A percentile compares a stretch with the other conserved stretches of the same genome.
Evolutionary conservation across 768 basidiomycete species (phyloP).

Genomic region (Suillus brevipes): DNA sequence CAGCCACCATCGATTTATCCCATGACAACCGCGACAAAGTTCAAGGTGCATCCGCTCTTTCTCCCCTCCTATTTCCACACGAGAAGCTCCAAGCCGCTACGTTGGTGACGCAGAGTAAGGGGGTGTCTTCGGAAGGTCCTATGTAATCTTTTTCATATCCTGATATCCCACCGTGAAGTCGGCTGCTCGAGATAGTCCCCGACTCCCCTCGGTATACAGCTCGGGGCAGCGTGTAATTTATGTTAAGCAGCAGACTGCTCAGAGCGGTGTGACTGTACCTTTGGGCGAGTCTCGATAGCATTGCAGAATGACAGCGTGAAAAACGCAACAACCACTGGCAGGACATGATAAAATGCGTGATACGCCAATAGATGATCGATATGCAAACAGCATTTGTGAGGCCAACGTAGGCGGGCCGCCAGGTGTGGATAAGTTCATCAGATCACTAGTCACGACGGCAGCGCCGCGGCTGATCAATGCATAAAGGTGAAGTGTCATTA

Average conservation of each 20-base stretch:
- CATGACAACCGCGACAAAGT: neutral
- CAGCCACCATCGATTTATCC: neutral
- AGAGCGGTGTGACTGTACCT: neutral
- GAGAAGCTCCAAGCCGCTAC: conserved; percentile 79
- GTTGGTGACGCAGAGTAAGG: conserved; percentile 76
- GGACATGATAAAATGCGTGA: neutral
- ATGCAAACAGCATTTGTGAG: too few relatives aligned
- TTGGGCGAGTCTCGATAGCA: neutral
- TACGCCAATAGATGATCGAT: neutral
- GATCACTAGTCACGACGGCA: too few relatives aligned
- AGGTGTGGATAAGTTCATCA: too few relatives aligned
- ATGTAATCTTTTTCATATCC: neutral
- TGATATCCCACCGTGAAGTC: neutral
- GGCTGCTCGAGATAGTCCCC: neutral
- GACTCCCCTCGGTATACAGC: neutral
- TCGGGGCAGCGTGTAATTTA: neutral
- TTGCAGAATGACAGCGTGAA: neutral
- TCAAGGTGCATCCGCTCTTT: neutral
- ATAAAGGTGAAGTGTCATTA: too few relatives aligned
- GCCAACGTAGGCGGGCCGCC: too few relatives aligned
- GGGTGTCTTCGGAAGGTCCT: neutral
- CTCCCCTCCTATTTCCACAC: conserved; percentile 9
- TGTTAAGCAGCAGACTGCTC: neutral
- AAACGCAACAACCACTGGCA: neutral
- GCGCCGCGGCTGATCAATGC: too few relatives aligned